phyloP scores from a whole-genome alignment of 768 basidiomycete species.

The Lentinula sp. region DNA sequence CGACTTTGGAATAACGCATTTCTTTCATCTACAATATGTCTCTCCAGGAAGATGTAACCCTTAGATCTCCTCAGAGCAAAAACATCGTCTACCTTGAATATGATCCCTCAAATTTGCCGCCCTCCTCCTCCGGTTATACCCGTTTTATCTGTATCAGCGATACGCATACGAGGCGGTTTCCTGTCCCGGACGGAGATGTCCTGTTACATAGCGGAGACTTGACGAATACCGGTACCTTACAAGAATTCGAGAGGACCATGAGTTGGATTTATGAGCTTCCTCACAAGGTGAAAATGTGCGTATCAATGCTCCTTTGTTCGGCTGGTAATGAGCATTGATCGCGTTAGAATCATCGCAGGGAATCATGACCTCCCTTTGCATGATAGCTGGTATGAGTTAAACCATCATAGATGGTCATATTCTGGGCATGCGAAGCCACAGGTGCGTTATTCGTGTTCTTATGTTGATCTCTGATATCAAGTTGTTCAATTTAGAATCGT shows the following conservation, averaged over 20 bases:
- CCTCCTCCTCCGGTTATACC: conserved; percentile 37
- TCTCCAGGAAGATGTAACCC: background rate
- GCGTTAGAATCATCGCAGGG: conserved; percentile 56
- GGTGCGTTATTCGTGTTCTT: background rate
- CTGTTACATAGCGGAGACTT: conserved; percentile 64
- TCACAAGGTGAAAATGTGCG: conserved; percentile 56
- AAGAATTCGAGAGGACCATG: conserved; percentile 42
- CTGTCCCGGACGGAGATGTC: conserved; percentile 57
- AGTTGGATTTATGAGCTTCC: conserved; percentile 54
- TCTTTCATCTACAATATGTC: background rate
- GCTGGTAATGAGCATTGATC: background rate
- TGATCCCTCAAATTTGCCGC: conserved; percentile 21
- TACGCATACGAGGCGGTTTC: conserved; percentile 40
- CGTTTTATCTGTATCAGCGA: conserved; percentile 60
- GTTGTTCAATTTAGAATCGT: background rate
- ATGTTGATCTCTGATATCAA: background rate
- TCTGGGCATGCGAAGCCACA: background rate
- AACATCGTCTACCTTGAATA: conserved; percentile 34
- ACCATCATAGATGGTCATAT: conserved; percentile 24
- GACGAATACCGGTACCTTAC: conserved; percentile 40
- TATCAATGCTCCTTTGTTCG: background rate
- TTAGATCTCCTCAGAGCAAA: conserved; percentile 16
- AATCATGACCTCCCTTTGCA: conserved; percentile 58
- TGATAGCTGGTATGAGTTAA: conserved; percentile 31
- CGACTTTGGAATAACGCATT: background rate